Base-by-base conservation (phyloP, 2,329 filamentous ascomycete species). In the Paraconiothyrium brasiliense region DNA sequence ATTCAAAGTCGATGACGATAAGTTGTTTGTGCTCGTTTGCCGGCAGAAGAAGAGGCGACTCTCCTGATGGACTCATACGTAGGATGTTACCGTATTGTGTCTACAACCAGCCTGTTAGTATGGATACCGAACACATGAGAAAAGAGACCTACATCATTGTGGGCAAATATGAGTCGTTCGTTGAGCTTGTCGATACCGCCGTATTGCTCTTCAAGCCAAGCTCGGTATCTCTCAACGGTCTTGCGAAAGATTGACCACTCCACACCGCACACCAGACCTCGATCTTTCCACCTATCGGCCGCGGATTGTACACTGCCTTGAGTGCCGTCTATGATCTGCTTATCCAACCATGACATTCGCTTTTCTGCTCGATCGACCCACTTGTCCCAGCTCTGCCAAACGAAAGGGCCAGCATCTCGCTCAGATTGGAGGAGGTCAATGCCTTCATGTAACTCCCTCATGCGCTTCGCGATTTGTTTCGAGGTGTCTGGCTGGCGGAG, bases 1-100 rank as follows among this genome's bases (percentile, higher is more conserved):
- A 99, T 75, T 99, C 95, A 72, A 99, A 99, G 77, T 99, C 95
- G 73, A 99, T 99, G 66, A 99, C 95, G 16, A 98, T 87, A 14
- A 99, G 87, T 79, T 97, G 94, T 79, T 97, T 98, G 81, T 99
- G 95, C 69, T 94, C 89, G 79, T 98, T 98, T 61, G 92, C 89
- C 0, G 95, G 93, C 54, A 95, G 87, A 11, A 97, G 85, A 8
- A 98, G 86, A 0, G 94, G 95, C 0, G 94, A 97, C 70, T 93
- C 90, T 52, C 84, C 85, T 43, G 82, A 81, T 2, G 87, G 87
- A 67, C 92, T 87, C 77, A 90, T 82, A 41, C 94, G 92, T 54
- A 99, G 88, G 65, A 99, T 95, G 76, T 99, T 99, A 66, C 95
- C 95, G 73, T 99, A 98, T 89, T 99, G 95, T 4, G 95, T 97